Conservation (phyloP, 208 protist genomes). For the Trypanosoma rangeli region DNA sequence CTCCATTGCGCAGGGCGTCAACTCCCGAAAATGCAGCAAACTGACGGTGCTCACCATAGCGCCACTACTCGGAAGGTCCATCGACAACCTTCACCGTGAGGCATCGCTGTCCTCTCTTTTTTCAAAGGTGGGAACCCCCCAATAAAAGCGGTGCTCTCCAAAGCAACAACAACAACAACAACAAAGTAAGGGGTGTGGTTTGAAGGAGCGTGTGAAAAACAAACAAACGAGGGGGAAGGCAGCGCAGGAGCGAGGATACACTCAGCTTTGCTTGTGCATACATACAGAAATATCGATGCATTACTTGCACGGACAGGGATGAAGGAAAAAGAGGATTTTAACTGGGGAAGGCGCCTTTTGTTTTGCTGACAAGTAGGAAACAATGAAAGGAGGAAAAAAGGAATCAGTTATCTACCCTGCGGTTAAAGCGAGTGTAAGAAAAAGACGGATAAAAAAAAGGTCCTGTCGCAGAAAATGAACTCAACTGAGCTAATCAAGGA, state of each 20-base stretch:
- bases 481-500: too few relatives aligned
- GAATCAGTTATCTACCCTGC: too few relatives aligned
- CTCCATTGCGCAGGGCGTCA: slow-evolving; percentile 75
- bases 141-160: neutral
- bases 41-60: slow-evolving; percentile 88
- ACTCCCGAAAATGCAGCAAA: slow-evolving; percentile 76
- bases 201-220: slow-evolving; percentile 1
- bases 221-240: too few relatives aligned
- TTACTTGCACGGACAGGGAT: neutral
- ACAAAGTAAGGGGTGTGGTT: slow-evolving; percentile 2
- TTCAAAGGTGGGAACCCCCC: slow-evolving; percentile 31
- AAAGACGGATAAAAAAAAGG: too few relatives aligned
- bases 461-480: too few relatives aligned
- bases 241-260: too few relatives aligned
- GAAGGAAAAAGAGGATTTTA: neutral
- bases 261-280: too few relatives aligned
- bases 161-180: slow-evolving; percentile 12
- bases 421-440: too few relatives aligned
- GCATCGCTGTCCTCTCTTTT: slow-evolving; percentile 81
- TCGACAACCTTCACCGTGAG: slow-evolving; percentile 85
- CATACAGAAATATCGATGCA: too few relatives aligned
- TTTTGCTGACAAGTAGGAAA: neutral
- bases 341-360: neutral
- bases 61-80: slow-evolving; percentile 84
- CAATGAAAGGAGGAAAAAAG: neutral